Conservation (phyloP, 2,329 filamentous ascomycete genomes). For the Fusarium udum region DNA sequence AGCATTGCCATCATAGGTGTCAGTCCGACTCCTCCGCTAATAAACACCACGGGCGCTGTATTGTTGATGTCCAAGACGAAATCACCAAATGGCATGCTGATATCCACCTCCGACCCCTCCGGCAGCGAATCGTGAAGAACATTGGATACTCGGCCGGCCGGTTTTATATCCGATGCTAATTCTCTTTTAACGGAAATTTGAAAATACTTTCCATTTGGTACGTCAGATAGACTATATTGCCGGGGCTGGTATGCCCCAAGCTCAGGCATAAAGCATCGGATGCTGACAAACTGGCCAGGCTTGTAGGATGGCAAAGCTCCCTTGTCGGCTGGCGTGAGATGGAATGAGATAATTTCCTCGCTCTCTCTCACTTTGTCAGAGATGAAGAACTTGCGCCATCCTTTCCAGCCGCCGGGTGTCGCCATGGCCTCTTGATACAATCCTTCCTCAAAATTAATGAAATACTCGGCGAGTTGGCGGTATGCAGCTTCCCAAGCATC, state of each 20-base stretch:
- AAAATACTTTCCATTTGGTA: neutral
- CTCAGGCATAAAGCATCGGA: neutral
- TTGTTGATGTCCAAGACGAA: neutral
- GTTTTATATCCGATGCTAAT: neutral
- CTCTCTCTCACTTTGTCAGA: neutral
- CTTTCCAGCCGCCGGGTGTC: neutral
- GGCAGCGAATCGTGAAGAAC: neutral
- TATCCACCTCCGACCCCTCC: neutral
- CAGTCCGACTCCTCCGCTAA: neutral
- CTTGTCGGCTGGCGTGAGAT: neutral
- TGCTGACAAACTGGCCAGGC: neutral
- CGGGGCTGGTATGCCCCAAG: neutral
- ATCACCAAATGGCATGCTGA: neutral
- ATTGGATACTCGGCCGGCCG: neutral
- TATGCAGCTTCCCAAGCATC: neutral
- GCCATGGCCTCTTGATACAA: neutral
- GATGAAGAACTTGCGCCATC: neutral
- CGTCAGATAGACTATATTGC: neutral
- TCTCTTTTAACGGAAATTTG: neutral
- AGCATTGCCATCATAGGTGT: neutral
- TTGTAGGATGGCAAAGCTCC: neutral
- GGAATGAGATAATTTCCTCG: neutral
- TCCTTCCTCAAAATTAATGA: neutral
- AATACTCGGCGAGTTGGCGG: neutral
- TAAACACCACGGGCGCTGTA: neutral